Base-by-base conservation (phyloP, 2,329 filamentous ascomycete genomes). In the Zelopaecilomyces penicillatus region DNA sequence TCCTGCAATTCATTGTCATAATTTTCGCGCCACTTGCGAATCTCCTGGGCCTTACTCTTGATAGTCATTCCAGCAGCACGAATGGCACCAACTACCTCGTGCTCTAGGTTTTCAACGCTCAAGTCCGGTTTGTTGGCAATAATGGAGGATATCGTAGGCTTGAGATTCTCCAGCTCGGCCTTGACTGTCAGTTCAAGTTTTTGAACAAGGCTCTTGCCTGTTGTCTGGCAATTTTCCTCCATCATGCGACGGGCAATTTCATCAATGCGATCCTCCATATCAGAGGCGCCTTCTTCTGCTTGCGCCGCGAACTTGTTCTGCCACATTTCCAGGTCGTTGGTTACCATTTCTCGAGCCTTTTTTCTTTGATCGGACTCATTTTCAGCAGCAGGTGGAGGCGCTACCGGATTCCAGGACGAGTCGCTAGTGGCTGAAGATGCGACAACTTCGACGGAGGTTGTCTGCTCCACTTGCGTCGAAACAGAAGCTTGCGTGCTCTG, bases 241-340 rank as follows among this genome's bases (percentile, higher is more conserved):
- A 87, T 71, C 67, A 78, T 72, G 36, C 67, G 66, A 46, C 66
- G 64, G 5, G 66, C 60, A 33, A 81, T 76, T 45, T 86, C 82
- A 32, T 75, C 69, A 12, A 84, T 67, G 32, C 81, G 76, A 4
- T 80, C 74, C 31, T 91, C 85, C 49, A 97, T 87, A 50, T 93
- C 77, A 19, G 61, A 58, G 4, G 76, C 76, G 5, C 89, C 90
- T 60, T 94, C 89, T 48, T 94, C 85, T 6, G 87, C 87, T 7
- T 89, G 89, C 48, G 82, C 80, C 29, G 85, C 77, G 60, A 95
- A 96, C 58, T 95, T 94, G 50, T 80, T 79, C 64, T 96, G 85
- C 91, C 93, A 98, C 45, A 76, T 75, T 52, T 79, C 76, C 10
- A 98, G 75, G 60, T 98, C 93, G 37, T 83, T 76, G 2, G 81